Base-by-base conservation (phyloP, 2,329 filamentous ascomycete species). In the Alternaria sp. region DNA sequence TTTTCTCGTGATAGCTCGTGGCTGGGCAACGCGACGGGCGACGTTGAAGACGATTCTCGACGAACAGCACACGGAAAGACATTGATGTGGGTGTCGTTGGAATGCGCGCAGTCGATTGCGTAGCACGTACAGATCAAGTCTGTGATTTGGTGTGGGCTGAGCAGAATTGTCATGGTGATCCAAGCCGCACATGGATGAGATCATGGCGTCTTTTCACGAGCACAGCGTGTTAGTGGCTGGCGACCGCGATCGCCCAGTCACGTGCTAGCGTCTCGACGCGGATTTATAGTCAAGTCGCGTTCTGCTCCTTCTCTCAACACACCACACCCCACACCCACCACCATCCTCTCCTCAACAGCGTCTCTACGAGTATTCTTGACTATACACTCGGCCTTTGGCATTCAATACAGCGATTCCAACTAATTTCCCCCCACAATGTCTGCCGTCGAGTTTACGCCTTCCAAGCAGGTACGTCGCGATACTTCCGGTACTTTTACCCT, bases 401-500 rank as follows among this genome's bases (percentile, higher is more conserved):
- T 33, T 53, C 40, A 53, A 50, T 53, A 56, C 56, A 60, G 50
- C 41, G 44, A 50, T 53, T 34, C 36, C 61, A 54, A 46, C 34
- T 37, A 46, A 56, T 61, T 59, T 63, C 63, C 59, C 51, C 45
- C 57, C 63, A 71, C 83, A 86, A 95, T 96, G 92, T 86, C 91
- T 79, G 82, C 89, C 64, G 84, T 94, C 40, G 66, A 73, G 78
- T 83, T 91, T 75, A 90, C 88, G 71, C 88, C 88, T 64, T 90
- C 88, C 57, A 91, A 91, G 81, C 86, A 88, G 83, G 88, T 90
- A 82, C 69, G 84, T 70, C 62, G 60, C 64, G 56, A 17, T 59
- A 60, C 58, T 67, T 66, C 65, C 63, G 62, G 28, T 46, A 39
- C 45, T 37, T 39, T 65, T 73, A 58, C 75, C 72, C 70, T 9